phyloP scores from a whole-genome alignment of 1,284 basidiomycete genomes.

The Porogramme epimiltina region DNA sequence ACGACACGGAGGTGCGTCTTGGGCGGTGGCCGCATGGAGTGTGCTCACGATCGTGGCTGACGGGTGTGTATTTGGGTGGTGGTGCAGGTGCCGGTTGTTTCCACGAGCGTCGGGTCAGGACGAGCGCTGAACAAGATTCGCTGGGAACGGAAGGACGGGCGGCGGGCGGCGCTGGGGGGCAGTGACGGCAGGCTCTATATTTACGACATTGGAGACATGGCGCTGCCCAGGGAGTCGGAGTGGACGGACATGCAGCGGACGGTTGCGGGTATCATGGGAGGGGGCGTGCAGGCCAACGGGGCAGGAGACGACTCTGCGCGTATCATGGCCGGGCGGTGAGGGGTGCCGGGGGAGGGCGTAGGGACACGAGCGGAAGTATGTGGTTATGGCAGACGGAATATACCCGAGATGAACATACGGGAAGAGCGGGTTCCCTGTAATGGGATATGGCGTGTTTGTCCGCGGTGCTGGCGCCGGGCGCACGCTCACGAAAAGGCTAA shows the following conservation, averaged over 20 bases:
- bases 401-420: slow-evolving; percentile 8
- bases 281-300: slow-evolving; percentile 56
- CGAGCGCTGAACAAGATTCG: slow-evolving; percentile 93
- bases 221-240: slow-evolving; percentile 81
- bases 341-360: not conserved
- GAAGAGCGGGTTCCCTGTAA: slow-evolving; percentile 1
- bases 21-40: not conserved
- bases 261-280: slow-evolving; percentile 62
- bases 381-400: not conserved
- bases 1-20: slow-evolving; percentile 84
- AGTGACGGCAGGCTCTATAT: slow-evolving; percentile 93
- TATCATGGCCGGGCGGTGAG: slow-evolving; percentile 46
- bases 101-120: slow-evolving; percentile 70
- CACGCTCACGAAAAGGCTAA: slow-evolving; percentile 1
- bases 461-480: not conserved
- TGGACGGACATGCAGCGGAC: slow-evolving; percentile 91
- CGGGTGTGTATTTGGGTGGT: not conserved
- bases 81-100: slow-evolving; percentile 75
- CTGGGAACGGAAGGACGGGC: slow-evolving; percentile 89
- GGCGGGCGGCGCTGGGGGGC: slow-evolving; percentile 85
- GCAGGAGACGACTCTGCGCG: slow-evolving; percentile 46
- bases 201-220: slow-evolving; percentile 93
- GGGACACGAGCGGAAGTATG: not conserved
- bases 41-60: slow-evolving; percentile 1
- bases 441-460: slow-evolving; percentile 3